Evolutionary conservation across 2,329 filamentous ascomycete species (phyloP).

Genomic region (Tolypocladium nubicola): DNA sequence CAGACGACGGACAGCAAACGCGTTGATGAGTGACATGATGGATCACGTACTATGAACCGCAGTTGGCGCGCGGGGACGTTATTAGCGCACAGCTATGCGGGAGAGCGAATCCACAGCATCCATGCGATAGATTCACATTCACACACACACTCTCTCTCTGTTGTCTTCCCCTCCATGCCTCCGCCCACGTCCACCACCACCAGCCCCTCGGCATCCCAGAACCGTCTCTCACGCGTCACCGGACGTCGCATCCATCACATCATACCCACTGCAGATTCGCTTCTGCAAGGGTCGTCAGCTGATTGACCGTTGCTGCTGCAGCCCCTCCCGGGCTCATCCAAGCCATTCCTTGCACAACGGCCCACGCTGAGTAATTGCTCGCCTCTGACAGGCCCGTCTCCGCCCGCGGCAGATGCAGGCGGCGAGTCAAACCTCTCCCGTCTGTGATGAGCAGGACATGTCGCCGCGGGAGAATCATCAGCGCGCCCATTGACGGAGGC

Average conservation of each 20-base stretch:
- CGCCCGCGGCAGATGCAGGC: constrained; percentile 1
- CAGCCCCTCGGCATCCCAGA: not conserved
- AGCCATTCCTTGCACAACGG: not conserved
- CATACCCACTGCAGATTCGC: not conserved
- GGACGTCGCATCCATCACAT: not conserved
- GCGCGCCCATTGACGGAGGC: constrained; percentile 4
- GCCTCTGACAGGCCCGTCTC: constrained; percentile 18
- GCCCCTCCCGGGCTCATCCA: not conserved
- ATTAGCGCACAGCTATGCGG: not conserved
- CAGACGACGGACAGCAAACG: not conserved
- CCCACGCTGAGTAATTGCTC: constrained; percentile 24
- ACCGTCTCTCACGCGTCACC: not conserved
- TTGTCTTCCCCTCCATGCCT: not conserved
- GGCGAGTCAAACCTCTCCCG: not conserved
- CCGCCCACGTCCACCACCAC: not conserved
- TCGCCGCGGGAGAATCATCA: constrained; percentile 1
- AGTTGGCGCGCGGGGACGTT: not conserved
- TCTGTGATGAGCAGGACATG: not conserved
- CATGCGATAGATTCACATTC: not conserved
- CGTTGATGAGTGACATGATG: not conserved
- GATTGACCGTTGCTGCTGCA: not conserved
- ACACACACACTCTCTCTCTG: too few relatives aligned
- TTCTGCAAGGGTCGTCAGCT: not conserved
- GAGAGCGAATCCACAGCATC: not conserved
- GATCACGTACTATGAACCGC: not conserved